These are phyloP conservation scores for Aspergillus tubingensis DNA, from an alignment of 2,329 filamentous ascomycete species.

Conservation along the genomic window DNA sequence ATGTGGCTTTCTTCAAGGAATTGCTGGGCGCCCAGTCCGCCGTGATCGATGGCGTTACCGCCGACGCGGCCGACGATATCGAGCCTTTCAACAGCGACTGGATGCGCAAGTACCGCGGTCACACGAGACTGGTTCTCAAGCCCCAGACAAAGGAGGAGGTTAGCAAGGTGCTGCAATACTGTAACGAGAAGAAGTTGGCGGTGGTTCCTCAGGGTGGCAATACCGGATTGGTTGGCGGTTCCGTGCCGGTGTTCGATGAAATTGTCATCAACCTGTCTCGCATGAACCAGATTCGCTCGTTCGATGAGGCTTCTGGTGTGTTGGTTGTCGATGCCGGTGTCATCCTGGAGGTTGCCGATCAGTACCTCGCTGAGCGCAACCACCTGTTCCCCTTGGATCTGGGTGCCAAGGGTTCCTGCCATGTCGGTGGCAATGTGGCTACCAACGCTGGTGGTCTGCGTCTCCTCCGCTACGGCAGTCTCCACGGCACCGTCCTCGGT, in stretches of 20 bases:
- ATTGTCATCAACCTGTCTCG: slow-evolving; percentile 88
- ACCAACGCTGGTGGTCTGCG: slow-evolving; percentile 94
- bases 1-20: slow-evolving; percentile 79
- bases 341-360: slow-evolving; percentile 85
- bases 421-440: slow-evolving; percentile 92
- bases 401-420: slow-evolving; percentile 96
- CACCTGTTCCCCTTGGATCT: slow-evolving; percentile 95
- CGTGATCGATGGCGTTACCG: slow-evolving; percentile 78
- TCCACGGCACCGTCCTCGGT: slow-evolving; percentile 90
- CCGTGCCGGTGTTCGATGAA: slow-evolving; percentile 96
- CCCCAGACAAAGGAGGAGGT: slow-evolving; percentile 83
- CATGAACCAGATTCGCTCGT: slow-evolving; percentile 88
- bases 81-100: slow-evolving; percentile 95
- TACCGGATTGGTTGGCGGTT: slow-evolving; percentile 91
- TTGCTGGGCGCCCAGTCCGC: slow-evolving; percentile 79
- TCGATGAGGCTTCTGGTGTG: slow-evolving; percentile 89
- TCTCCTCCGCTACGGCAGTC: slow-evolving; percentile 85
- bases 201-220: slow-evolving; percentile 98
- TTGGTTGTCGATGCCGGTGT: slow-evolving; percentile 88
- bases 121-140: slow-evolving; percentile 83
- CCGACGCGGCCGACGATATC: slow-evolving; percentile 75
- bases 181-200: slow-evolving; percentile 87
- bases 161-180: slow-evolving; percentile 88
- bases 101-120: slow-evolving; percentile 98
- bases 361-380: slow-evolving; percentile 76